These are phyloP conservation scores for Phlegmacium glaucopus DNA, from an alignment of 768 basidiomycete genomes.

Conservation along the genomic window DNA sequence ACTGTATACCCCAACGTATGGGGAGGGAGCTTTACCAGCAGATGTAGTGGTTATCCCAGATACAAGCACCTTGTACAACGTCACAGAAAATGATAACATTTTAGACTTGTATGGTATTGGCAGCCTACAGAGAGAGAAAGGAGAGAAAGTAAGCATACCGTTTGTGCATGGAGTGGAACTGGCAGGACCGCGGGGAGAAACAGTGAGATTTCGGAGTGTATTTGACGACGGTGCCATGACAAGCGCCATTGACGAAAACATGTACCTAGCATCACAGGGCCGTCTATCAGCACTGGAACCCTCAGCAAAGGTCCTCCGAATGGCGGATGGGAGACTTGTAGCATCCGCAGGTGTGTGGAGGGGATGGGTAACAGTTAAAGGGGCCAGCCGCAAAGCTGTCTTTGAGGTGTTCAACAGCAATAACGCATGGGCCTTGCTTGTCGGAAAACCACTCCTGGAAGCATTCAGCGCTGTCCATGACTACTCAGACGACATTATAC, in stretches of 20 bases:
- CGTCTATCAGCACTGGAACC: not conserved
- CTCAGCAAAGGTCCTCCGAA: slow-evolving; percentile 10
- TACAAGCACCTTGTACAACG: slow-evolving; percentile 4
- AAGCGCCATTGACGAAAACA: not conserved
- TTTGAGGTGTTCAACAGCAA: slow-evolving; percentile 23
- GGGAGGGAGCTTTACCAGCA: too few relatives aligned
- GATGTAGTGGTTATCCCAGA: not conserved
- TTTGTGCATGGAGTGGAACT: slow-evolving; percentile 18
- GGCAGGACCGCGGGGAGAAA: slow-evolving; percentile 10
- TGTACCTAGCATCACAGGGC: not conserved
- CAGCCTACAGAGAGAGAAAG: not conserved
- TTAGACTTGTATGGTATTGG: slow-evolving; percentile 2
- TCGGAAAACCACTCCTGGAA: slow-evolving; percentile 22
- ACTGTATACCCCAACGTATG: too few relatives aligned
- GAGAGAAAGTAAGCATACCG: slow-evolving; percentile 5
- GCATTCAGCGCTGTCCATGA: slow-evolving; percentile 20
- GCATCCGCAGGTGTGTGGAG: slow-evolving; percentile 14
- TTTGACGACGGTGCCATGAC: slow-evolving; percentile 28
- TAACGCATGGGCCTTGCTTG: slow-evolving; percentile 21
- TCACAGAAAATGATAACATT: not conserved
- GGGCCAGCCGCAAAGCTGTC: not conserved
- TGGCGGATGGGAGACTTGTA: slow-evolving; percentile 28
- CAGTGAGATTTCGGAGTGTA: slow-evolving; percentile 13
- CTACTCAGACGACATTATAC: slow-evolving; percentile 8
- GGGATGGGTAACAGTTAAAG: slow-evolving; percentile 11